Percentiles rank a stretch among this genome's conserved stretches.
These are phyloP conservation scores for Penicillium arizonense DNA, from an alignment of 495 filamentous ascomycete species.

Conservation along the genomic window DNA sequence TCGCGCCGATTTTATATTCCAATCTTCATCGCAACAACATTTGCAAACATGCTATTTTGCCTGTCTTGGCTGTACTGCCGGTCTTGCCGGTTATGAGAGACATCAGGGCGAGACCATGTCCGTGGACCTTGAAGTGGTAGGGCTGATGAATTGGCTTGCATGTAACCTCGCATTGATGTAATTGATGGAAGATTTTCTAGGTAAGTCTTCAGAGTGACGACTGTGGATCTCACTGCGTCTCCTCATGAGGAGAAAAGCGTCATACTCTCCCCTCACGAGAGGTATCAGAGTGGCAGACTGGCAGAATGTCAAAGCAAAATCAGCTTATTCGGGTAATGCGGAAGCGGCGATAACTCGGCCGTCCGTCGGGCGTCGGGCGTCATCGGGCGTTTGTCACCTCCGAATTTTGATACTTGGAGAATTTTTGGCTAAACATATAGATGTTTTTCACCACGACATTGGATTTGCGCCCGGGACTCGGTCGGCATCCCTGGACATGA, in stretches of 20 bases:
- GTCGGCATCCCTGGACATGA: too few relatives aligned
- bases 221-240: neutral
- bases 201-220: neutral
- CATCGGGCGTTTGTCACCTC: too few relatives aligned
- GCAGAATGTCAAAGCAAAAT: neutral
- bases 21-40: neutral
- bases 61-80: neutral
- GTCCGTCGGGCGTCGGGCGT: neutral
- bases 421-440: too few relatives aligned
- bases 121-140: neutral
- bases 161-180: neutral
- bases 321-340: too few relatives aligned
- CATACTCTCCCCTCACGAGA: constrained; percentile 1
- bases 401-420: too few relatives aligned
- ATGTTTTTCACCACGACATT: too few relatives aligned
- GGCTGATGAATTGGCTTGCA: neutral
- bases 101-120: neutral
- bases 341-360: neutral
- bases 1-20: neutral
- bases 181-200: neutral
- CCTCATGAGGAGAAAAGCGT: constrained; percentile 17
- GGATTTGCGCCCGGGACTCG: too few relatives aligned
- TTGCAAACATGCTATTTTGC: neutral
- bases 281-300: neutral
- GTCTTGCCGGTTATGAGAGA: neutral